A percentile compares a stretch with the other conserved stretches of the same genome.
Conservation (phyloP, 306 rosid genomes). For the Fragaria vesca region DNA sequence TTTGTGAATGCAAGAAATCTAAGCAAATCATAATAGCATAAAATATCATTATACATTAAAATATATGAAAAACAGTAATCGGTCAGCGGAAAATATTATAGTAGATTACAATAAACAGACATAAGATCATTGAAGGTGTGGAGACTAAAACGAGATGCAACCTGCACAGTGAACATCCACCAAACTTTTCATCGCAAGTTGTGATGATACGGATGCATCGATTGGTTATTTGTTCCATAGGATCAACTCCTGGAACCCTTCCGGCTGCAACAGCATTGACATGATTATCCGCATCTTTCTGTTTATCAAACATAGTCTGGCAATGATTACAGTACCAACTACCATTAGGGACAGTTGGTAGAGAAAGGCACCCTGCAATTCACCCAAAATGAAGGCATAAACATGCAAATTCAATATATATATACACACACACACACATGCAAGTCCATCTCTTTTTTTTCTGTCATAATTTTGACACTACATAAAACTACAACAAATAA, state of each 20-base stretch:
- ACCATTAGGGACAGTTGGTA: constrained; percentile 55
- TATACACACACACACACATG: not conserved
- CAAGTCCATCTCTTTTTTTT: not conserved
- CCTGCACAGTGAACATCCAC: constrained; percentile 83
- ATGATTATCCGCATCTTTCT: constrained; percentile 56
- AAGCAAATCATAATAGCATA: not conserved
- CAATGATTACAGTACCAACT: constrained; percentile 92
- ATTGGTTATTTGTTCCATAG: constrained; percentile 59
- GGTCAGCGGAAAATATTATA: not conserved
- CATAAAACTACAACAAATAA: constrained; percentile 3
- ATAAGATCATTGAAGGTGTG: not conserved
- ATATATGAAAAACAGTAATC: not conserved
- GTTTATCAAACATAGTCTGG: constrained; percentile 56
- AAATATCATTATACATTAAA: not conserved
- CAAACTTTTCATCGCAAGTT: constrained; percentile 52
- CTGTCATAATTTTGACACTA: not conserved
- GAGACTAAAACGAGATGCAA: constrained; percentile 18
- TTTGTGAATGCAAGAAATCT: not conserved
- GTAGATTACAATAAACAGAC: not conserved
- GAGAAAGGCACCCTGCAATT: constrained; percentile 76
- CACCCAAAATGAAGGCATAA: constrained; percentile 7
- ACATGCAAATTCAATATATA: not conserved
- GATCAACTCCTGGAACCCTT: constrained; percentile 64
- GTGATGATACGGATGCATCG: constrained; percentile 86
- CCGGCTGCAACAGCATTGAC: constrained; percentile 80